Evolutionary conservation across 495 filamentous ascomycete genomes (phyloP).

Genomic region (Aspergillus haitiensis): DNA sequence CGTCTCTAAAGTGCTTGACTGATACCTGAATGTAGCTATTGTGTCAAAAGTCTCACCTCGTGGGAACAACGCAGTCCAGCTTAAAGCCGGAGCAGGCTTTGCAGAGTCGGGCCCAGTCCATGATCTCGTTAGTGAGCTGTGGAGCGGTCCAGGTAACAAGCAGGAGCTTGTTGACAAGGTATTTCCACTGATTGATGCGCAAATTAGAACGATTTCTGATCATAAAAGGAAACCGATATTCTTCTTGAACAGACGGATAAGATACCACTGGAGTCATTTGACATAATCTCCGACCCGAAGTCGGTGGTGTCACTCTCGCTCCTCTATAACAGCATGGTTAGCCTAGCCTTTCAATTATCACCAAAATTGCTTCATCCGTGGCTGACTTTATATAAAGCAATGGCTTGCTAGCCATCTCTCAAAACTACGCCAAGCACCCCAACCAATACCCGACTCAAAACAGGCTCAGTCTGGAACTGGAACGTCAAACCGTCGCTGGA

Average conservation of each 20-base stretch:
- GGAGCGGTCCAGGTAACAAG: conserved; percentile 44
- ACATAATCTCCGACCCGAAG: conserved; percentile 88
- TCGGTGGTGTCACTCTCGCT: conserved; percentile 79
- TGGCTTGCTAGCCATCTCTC: conserved; percentile 84
- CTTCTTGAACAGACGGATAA: conserved; percentile 66
- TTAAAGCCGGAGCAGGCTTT: conserved; percentile 73
- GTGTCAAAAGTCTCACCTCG: conserved; percentile 44
- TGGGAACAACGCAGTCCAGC: conserved; percentile 40
- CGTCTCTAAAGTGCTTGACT: conserved; percentile 5
- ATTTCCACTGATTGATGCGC: conserved; percentile 9
- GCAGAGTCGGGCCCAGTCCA: conserved; percentile 68
- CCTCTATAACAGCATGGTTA: conserved; percentile 87
- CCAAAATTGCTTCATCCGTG: neutral
- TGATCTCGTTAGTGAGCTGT: conserved; percentile 63
- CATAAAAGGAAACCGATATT: conserved; percentile 60
- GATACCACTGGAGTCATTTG: conserved; percentile 64
- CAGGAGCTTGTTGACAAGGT: conserved; percentile 45
- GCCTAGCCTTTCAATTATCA: conserved; percentile 3
- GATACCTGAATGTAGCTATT: conserved; percentile 31
- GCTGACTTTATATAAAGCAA: conserved; percentile 53
- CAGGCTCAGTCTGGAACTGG: conserved; percentile 40
- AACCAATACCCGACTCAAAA: conserved; percentile 43
- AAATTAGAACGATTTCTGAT: conserved; percentile 5
- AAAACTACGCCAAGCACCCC: conserved; percentile 71
- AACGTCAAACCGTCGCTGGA: conserved; percentile 69